Evolutionary conservation across 768 basidiomycete genomes (phyloP).

Genomic region (Psilocybe cyanescens): DNA sequence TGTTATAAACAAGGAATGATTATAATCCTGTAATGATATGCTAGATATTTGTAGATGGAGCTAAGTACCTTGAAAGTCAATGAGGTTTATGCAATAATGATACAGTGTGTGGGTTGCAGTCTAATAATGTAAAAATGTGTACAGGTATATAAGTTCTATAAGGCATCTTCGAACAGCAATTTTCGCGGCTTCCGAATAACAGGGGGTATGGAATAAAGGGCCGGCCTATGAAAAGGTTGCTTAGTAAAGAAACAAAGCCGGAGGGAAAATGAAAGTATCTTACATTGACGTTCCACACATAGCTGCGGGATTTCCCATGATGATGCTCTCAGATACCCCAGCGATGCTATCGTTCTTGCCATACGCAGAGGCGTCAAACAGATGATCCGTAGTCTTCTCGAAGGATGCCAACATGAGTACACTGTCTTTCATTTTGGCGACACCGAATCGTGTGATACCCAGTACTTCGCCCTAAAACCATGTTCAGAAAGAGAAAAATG

Average conservation of each 20-base stretch:
- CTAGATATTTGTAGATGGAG: background rate
- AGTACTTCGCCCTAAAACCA: slow-evolving; percentile 86
- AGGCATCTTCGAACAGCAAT: slow-evolving; percentile 52
- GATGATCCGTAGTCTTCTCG: slow-evolving; percentile 98
- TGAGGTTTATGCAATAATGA: slow-evolving; percentile 21
- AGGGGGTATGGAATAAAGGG: slow-evolving; percentile 48
- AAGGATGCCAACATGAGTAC: slow-evolving; percentile 99
- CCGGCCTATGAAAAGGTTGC: slow-evolving; percentile 41
- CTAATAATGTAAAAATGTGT: slow-evolving; percentile 9
- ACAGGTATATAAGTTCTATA: slow-evolving; percentile 28
- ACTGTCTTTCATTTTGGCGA: slow-evolving; percentile 99
- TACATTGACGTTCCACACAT: slow-evolving; percentile 95
- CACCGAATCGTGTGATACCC: slow-evolving; percentile 98
- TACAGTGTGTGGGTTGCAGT: slow-evolving; percentile 15
- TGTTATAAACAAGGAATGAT: background rate
- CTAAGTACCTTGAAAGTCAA: background rate
- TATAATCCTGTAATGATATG: background rate
- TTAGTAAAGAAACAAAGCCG: slow-evolving; percentile 5
- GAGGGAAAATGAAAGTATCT: slow-evolving; percentile 22
- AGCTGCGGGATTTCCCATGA: slow-evolving; percentile 97
- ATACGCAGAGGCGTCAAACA: slow-evolving; percentile 96
- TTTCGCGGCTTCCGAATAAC: slow-evolving; percentile 51
- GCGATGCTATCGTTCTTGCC: slow-evolving; percentile 95
- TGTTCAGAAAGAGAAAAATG: background rate
- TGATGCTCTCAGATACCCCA: slow-evolving; percentile 99